Base-by-base conservation (phyloP, 257 asterid species). In the Solanum medicagineum region DNA sequence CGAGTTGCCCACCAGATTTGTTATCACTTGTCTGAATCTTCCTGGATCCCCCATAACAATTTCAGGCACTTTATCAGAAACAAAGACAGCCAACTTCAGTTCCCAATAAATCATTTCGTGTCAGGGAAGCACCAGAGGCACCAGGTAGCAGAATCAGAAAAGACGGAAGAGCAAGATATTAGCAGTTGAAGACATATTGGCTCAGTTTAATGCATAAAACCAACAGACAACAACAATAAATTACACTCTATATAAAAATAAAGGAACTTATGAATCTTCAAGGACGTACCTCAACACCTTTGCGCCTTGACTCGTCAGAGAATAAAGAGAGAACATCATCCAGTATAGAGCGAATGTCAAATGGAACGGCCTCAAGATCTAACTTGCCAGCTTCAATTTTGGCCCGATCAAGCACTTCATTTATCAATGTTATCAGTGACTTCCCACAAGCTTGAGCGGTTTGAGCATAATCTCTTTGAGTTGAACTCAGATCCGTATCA, bases 401-500 rank as follows among this genome's bases (percentile, higher is more conserved):
- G 32, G 98, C 98, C 54, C 95, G 92, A 84, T 96, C 99, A 68
- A 96, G 98, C 87, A 96, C 95, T 91, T 93, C 98, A 81, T 96
- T 96, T 85, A 96, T 96, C 91, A 96, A 91, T 55, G 95, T 91
- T 91, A 96, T 94, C 83, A 94, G 87, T 70, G 98, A 93, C 84
- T 89, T 93, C 83, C 98, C 98, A 86, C 99, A 96, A 70, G 92
- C 98, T 90, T 96, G 94, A 84, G 99, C 99, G 74, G 98, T 96
- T 91, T 94, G 95, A 79, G 97, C 97, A 87, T 88, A 94, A 89
- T 96, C 98, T 87, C 94, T 91, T 86, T 96, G 99, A 5, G 97
- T 95, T 24, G 98, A 93, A 87, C 93, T 88, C 85, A 94, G 90
- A 62, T 93, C 95, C 19, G 99, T 93, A 86, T 93, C 99, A 7